Evolutionary conservation across 2,329 filamentous ascomycete species (phyloP).

Genomic region (Alternaria triticina): DNA sequence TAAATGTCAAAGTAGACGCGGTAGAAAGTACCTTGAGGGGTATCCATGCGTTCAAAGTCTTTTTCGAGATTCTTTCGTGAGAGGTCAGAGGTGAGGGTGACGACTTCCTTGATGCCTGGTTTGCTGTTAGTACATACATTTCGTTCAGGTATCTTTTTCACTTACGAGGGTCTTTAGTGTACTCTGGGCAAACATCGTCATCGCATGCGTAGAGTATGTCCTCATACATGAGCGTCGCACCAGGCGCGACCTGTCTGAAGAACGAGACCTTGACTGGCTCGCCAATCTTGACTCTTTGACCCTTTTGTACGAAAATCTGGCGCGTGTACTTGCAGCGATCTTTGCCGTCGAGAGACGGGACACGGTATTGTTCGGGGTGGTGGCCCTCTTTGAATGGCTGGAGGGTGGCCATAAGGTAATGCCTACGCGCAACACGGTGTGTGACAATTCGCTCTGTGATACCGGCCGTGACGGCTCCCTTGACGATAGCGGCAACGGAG

Average conservation of each 20-base stretch:
- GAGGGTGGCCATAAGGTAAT: constrained; percentile 98
- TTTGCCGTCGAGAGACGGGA: constrained; percentile 94
- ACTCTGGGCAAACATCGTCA: constrained; percentile 96
- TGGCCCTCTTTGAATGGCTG: constrained; percentile 99
- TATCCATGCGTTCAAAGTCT: constrained; percentile 99
- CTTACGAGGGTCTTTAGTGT: constrained; percentile 99
- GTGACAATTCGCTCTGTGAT: constrained; percentile 97
- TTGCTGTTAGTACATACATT: not conserved
- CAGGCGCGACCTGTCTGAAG: constrained; percentile 96
- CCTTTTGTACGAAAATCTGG: constrained; percentile 98
- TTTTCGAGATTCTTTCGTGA: constrained; percentile 98
- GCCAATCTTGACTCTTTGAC: constrained; percentile 98
- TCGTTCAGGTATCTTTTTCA: constrained; percentile 35
- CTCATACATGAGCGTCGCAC: constrained; percentile 98
- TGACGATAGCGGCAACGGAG: constrained; percentile 97
- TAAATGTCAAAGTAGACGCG: constrained; percentile 74
- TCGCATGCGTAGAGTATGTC: constrained; percentile 98
- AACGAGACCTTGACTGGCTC: constrained; percentile 99
- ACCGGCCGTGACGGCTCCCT: constrained; percentile 95
- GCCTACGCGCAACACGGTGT: constrained; percentile 92
- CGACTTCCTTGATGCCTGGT: constrained; percentile 96
- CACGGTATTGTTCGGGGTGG: constrained; percentile 96
- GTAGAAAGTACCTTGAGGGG: constrained; percentile 79
- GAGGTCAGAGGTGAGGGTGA: constrained; percentile 94
- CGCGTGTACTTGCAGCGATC: constrained; percentile 98